Percentiles rank a stretch among this genome's conserved stretches.
Evolutionary conservation across 345 rosid species (phyloP).

Genomic region (Brassica napus): Da-Ae NC_063451.1:30897501-30898000

Average conservation of each 20-base stretch:
- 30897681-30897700: slow-evolving; percentile 19
- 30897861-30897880: slow-evolving; percentile 78
- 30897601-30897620: slow-evolving; percentile 5
- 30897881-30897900: slow-evolving; percentile 69
- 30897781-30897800: background rate
- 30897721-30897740: no score
- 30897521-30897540: slow-evolving; percentile 3
- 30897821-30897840: slow-evolving; percentile 52
- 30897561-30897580: background rate
- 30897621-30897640: background rate
- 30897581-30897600: background rate
- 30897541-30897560: background rate
- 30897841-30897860: slow-evolving; percentile 76
- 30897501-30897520: background rate
- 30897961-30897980: slow-evolving; percentile 25
- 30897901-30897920: slow-evolving; percentile 84
- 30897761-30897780: slow-evolving; percentile 15
- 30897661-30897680: slow-evolving; percentile 20
- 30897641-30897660: background rate
- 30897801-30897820: slow-evolving; percentile 2
- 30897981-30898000: slow-evolving; percentile 24
- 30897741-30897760: background rate
- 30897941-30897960: slow-evolving; percentile 29
- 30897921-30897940: slow-evolving; percentile 35
- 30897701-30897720: slow-evolving; percentile 27